A percentile compares a stretch with the other conserved stretches of the same genome.
phyloP scores from a whole-genome alignment of 2,329 filamentous ascomycete genomes.

The Aspergillus clavatus region DNA sequence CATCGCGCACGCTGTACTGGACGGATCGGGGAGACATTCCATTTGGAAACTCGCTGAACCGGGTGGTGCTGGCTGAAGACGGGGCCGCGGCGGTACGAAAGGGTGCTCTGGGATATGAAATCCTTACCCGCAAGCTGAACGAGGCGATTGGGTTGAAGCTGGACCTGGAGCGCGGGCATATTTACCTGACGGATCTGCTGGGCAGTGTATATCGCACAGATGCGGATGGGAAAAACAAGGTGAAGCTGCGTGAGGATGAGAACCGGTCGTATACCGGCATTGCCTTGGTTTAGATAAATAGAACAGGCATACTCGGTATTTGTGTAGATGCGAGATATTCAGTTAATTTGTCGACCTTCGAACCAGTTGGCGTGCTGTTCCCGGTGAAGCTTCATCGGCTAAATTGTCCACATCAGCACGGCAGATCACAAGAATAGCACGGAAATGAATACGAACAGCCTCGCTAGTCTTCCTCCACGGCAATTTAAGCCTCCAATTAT shows the following conservation, averaged over 20 bases:
- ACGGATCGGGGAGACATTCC: constrained; percentile 58
- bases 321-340: too few species aligned
- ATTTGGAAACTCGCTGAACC: constrained; percentile 51
- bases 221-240: constrained; percentile 16
- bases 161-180: constrained; percentile 13
- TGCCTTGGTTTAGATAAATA: background rate
- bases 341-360: too few species aligned
- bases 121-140: constrained; percentile 36
- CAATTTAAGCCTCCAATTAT: background rate
- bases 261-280: constrained; percentile 19
- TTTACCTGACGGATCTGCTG: constrained; percentile 27
- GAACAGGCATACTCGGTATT: too few species aligned
- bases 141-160: constrained; percentile 47
- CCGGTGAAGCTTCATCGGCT: background rate
- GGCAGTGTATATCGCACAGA: constrained; percentile 24
- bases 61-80: constrained; percentile 20
- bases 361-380: too few species aligned
- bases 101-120: constrained; percentile 12
- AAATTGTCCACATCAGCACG: background rate
- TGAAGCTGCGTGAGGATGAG: constrained; percentile 11
- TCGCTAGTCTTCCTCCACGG: background rate
- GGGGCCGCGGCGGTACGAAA: constrained; percentile 25
- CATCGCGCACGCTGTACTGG: constrained; percentile 50
- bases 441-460: background rate
- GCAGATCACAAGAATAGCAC: background rate